phyloP scores from a whole-genome alignment of 2,329 filamentous ascomycete species.

The Neurospora crassa region DNA sequence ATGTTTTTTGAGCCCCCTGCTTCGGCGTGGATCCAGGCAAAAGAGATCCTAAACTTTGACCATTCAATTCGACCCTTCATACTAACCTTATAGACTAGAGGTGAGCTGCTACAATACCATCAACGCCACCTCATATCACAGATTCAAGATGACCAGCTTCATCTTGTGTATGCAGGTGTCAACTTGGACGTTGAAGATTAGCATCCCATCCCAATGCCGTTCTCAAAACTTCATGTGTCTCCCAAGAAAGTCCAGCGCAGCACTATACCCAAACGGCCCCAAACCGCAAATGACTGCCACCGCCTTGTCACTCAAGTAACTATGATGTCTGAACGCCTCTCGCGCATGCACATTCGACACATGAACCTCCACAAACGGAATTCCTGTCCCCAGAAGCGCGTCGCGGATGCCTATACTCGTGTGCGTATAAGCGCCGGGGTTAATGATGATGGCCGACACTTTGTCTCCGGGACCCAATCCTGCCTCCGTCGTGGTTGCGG shows the following conservation, averaged over 20 bases:
- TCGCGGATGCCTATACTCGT: slow-evolving; percentile 70
- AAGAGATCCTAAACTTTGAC: too few species aligned
- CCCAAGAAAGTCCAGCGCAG: slow-evolving; percentile 45
- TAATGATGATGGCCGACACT: slow-evolving; percentile 62
- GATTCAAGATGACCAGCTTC: neutral
- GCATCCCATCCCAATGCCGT: neutral
- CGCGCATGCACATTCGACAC: slow-evolving; percentile 65
- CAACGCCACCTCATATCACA: neutral
- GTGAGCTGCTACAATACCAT: neutral
- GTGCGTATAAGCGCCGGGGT: slow-evolving; percentile 66
- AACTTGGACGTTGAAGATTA: neutral
- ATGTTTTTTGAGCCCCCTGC: neutral
- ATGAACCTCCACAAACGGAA: slow-evolving; percentile 73
- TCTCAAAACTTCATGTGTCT: slow-evolving; percentile 32
- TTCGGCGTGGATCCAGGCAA: neutral
- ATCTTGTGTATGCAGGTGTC: neutral
- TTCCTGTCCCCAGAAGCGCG: slow-evolving; percentile 55
- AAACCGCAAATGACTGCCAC: slow-evolving; percentile 63
- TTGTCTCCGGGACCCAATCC: slow-evolving; percentile 13
- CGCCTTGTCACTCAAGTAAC: slow-evolving; percentile 68
- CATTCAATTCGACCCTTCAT: neutral
- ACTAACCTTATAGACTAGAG: neutral
- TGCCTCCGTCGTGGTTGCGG: neutral
- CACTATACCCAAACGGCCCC: slow-evolving; percentile 51
- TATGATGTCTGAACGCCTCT: slow-evolving; percentile 59